A percentile compares a stretch with the other conserved stretches of the same genome.
phyloP scores from a whole-genome alignment of 305 asterid genomes.

The Fraxinus velutina region DNA sequence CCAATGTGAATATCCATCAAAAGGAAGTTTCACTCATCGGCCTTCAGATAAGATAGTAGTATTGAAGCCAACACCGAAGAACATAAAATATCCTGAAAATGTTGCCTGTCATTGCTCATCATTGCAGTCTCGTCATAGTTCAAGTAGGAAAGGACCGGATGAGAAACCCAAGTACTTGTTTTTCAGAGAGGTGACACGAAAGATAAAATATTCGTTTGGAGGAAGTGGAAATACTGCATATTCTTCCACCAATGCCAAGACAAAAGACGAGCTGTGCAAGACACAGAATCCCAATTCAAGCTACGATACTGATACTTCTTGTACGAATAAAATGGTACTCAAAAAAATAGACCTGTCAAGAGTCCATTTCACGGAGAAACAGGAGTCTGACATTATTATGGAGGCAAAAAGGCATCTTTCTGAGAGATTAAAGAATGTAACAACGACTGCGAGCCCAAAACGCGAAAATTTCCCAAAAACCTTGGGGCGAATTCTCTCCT shows the following conservation, averaged over 20 bases:
- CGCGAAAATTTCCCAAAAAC: slow-evolving; percentile 43
- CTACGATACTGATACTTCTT: slow-evolving; percentile 28
- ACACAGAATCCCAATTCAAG: slow-evolving; percentile 18
- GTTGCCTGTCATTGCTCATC: slow-evolving; percentile 37
- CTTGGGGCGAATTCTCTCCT: slow-evolving; percentile 53
- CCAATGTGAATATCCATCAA: slow-evolving; percentile 21
- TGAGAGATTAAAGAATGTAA: slow-evolving; percentile 39
- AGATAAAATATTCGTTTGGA: slow-evolving; percentile 32
- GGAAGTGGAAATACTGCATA: slow-evolving; percentile 16
- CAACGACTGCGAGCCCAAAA: slow-evolving; percentile 15
- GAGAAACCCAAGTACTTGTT: slow-evolving; percentile 24
- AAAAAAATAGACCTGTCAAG: slow-evolving; percentile 36
- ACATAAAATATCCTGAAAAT: slow-evolving; percentile 25
- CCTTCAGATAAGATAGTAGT: slow-evolving; percentile 50
- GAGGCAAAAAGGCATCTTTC: slow-evolving; percentile 85
- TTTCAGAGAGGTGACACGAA: slow-evolving; percentile 34
- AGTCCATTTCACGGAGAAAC: slow-evolving; percentile 25
- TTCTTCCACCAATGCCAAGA: slow-evolving; percentile 21
- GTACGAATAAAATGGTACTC: slow-evolving; percentile 18
- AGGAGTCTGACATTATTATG: slow-evolving; percentile 45
- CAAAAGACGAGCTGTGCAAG: slow-evolving; percentile 22
- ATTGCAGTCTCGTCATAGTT: slow-evolving; percentile 20
- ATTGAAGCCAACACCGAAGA: slow-evolving; percentile 46
- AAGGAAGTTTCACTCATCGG: slow-evolving; percentile 21
- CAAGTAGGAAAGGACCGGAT: slow-evolving; percentile 20